Evolutionary conservation across 2,329 filamentous ascomycete genomes (phyloP).

Genomic region (Alternaria sp.): DNA sequence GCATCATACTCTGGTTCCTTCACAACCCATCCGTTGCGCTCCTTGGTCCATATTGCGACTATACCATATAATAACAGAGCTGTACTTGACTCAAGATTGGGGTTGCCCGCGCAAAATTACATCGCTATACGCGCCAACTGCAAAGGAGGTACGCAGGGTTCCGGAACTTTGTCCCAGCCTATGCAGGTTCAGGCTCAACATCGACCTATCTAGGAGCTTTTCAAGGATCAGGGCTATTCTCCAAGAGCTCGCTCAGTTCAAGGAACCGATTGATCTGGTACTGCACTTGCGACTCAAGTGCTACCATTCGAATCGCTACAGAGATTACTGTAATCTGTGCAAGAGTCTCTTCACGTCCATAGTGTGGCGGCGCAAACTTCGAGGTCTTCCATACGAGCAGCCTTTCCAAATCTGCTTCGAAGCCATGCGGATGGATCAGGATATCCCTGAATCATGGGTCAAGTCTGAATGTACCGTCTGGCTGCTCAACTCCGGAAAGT

Average conservation of each 20-base stretch:
- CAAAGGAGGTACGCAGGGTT: slow-evolving; percentile 4
- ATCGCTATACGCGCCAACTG: not conserved
- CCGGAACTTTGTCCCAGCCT: slow-evolving; percentile 3
- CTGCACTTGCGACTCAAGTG: slow-evolving; percentile 3
- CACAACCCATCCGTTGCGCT: not conserved
- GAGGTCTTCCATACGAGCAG: not conserved
- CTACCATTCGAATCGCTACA: not conserved
- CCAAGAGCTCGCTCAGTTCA: slow-evolving; percentile 8
- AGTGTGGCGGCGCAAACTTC: not conserved
- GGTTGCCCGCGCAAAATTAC: not conserved
- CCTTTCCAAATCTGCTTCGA: slow-evolving; percentile 5
- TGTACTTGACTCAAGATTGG: not conserved
- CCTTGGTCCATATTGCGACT: not conserved
- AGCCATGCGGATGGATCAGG: not conserved
- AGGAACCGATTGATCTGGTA: not conserved
- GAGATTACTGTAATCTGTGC: not conserved
- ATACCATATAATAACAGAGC: not conserved
- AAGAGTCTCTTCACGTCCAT: slow-evolving; percentile 2
- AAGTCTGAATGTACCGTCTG: not conserved
- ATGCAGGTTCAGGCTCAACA: not conserved
- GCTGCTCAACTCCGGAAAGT: not conserved
- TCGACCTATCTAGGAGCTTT: not conserved
- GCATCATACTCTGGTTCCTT: not conserved
- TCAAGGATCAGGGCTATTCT: not conserved
- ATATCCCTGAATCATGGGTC: not conserved